phyloP scores from a whole-genome alignment of 116 monocot genomes.

The Posidonia oceanica region DNA sequence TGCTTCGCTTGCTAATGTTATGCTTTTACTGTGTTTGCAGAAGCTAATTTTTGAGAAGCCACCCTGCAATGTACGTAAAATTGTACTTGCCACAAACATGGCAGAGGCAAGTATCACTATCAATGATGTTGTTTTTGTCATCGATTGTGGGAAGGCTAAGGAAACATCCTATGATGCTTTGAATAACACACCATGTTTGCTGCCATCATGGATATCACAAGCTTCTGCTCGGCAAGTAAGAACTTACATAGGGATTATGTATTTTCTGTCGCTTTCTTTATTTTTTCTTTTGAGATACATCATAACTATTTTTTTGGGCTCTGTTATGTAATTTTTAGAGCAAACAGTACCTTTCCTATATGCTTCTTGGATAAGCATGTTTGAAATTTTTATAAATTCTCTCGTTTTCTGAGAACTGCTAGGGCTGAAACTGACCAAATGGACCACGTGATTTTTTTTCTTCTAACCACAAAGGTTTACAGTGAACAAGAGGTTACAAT shows the following conservation, averaged over 20 bases:
- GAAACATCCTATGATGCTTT: conserved; percentile 98
- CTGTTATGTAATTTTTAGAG: no score
- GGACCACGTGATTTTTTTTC: no score
- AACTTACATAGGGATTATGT: background rate
- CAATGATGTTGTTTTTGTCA: conserved; percentile 98
- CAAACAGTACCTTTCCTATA: no score
- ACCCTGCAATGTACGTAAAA: conserved; percentile 81
- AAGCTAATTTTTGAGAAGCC: conserved; percentile 96
- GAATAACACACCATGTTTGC: conserved; percentile 97
- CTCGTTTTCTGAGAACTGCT: no score
- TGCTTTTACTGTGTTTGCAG: conserved; percentile 25
- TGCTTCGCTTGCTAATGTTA: no score
- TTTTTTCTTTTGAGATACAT: no score
- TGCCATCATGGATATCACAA: conserved; percentile 98
- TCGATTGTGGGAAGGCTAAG: conserved; percentile 99
- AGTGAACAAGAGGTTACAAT: no score
- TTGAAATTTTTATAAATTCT: no score
- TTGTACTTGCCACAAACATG: conserved; percentile 99
- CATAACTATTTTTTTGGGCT: no score
- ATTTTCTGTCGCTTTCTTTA: background rate
- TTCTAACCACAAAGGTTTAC: no score
- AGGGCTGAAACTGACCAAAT: no score
- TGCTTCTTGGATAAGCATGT: no score
- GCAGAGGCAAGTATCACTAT: conserved; percentile 99
- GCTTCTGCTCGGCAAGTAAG: conserved; percentile 97